Evolutionary conservation across 306 rosid genomes (phyloP), one percentile per base, ranked within the genome.

Genomic region (Acacia crassicarpa): DNA sequence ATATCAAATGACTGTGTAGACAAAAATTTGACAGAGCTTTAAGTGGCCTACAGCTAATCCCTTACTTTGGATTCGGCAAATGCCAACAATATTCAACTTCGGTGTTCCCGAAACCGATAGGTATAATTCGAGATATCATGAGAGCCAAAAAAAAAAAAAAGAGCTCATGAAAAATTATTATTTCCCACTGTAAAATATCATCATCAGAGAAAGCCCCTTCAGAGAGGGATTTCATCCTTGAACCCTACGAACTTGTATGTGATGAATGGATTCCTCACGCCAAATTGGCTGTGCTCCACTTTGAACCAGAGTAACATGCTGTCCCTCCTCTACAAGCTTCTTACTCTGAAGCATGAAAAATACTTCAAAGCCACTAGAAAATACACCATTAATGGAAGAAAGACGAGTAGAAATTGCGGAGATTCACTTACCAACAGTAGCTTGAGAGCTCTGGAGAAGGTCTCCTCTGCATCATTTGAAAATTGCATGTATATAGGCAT

Each of bases 241-340:
- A 83, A 95, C 92, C 87, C 86, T 62, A 19, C 99, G 98, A 65
- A 93, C 96, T 95, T 95, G 97, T 72, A 95, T 92, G 83, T 92
- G 97, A 78, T 95, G 99, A 78, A 92, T 92, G 66, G 97, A 95
- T 81, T 93, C 93, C 66, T 82, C 58, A 10, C 97, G 97, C 99
- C 99, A 95, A 77, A 95, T 95, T 81, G 97, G 96, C 79, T 92
- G 98, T 48, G 93, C 96, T 49, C 97, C 99, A 78, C 99, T 95
- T 91, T 95, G 99, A 72, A 95, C 99, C 66, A 95, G 92, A 14
- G 98, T 93, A 49, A 93, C 97, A 83, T 80, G 59, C 61, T 92
- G 90, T 53, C 92, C 98, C 82, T 88, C 91, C 23, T 84, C 86
- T 85, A 93, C 76, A 72, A 84, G 93, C 59, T 91, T 92, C 78